Conservation (phyloP, 2,329 filamentous ascomycete genomes). For the Aspergillus spinulosporus region DNA sequence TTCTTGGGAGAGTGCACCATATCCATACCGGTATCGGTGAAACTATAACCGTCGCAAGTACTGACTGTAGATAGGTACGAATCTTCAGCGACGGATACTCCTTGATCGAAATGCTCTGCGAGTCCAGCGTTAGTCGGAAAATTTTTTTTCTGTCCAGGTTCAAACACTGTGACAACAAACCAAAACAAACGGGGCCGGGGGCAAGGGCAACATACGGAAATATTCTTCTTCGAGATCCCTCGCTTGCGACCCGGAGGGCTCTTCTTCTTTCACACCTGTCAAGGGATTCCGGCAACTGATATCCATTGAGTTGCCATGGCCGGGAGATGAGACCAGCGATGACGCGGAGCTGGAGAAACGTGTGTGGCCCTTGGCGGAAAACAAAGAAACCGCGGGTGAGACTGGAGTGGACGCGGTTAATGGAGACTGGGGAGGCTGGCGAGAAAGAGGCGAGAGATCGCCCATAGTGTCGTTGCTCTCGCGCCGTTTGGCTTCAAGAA, state of each 20-base stretch:
- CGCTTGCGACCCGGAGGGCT: slow-evolving; percentile 67
- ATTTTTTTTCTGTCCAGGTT: background rate
- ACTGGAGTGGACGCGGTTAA: slow-evolving; percentile 41
- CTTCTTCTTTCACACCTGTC: slow-evolving; percentile 87
- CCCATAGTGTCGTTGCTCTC: slow-evolving; percentile 31
- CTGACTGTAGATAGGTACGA: slow-evolving; percentile 33
- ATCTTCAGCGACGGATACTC: slow-evolving; percentile 31
- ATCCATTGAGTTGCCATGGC: slow-evolving; percentile 52
- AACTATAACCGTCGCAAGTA: slow-evolving; percentile 43
- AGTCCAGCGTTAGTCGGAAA: slow-evolving; percentile 15
- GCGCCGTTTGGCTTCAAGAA: slow-evolving; percentile 35
- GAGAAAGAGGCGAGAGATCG: slow-evolving; percentile 22
- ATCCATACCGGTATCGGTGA: slow-evolving; percentile 64
- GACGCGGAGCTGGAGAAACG: slow-evolving; percentile 68
- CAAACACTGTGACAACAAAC: slow-evolving; percentile 5
- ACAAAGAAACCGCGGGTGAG: slow-evolving; percentile 43
- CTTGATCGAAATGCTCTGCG: slow-evolving; percentile 41
- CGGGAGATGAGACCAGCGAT: slow-evolving; percentile 66
- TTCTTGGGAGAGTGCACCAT: slow-evolving; percentile 56
- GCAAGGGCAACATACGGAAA: slow-evolving; percentile 63
- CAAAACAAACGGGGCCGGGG: slow-evolving; percentile 15
- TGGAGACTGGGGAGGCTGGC: slow-evolving; percentile 33
- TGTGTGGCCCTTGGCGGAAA: slow-evolving; percentile 40
- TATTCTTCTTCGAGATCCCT: slow-evolving; percentile 60
- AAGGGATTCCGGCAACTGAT: slow-evolving; percentile 63